Base-by-base conservation (phyloP, 495 filamentous ascomycete genomes). In the Trichoderma gamsii region DNA sequence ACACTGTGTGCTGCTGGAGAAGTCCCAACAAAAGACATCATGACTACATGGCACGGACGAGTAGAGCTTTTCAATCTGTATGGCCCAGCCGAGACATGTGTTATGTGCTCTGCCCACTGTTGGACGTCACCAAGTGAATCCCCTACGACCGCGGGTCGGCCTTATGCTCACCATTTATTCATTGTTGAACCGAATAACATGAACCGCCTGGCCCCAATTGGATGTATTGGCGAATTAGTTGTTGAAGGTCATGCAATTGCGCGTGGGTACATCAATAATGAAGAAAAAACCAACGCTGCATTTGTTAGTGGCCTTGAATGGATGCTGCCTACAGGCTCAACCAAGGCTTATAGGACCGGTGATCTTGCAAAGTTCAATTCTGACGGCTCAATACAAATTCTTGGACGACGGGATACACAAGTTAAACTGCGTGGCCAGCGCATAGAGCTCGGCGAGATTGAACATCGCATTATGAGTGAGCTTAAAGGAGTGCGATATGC, bases 71-170 rank as follows among this genome's bases (percentile, higher is more conserved):
- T 25, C 32, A 65, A 65, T 27, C 16, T 11, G 0, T 65, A 65
- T 65, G 64, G 64, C 6, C 64, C 64, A 16, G 64, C 35, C 2
- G 64, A 65, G 25, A 23, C 35, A 12, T 65, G 64, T 29, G 23
- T 79, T 0, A 73, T 76, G 11, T 82, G 82, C 8, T 72, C 73
- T 29, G 68, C 67, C 9, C 69, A 73, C 38, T 73, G 73, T 15
- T 71, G 71, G 8, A 65, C 68, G 9, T 73, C 73, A 43, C 9
- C 16, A 13, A 80, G 1, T 6, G 64, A 65, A 15, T 65, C 64
- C 3, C 64, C 64, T 23, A 27, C 3, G 12, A 65, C 41, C 9
- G 41, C 41, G 15, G 64, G 64, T 23, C 64, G 35, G 4, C 23
- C 23, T 21, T 65, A 12, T 27, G 23, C n/a, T 25, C 35, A 65